Base-by-base conservation (phyloP, 768 basidiomycete genomes). In the Russula emetica region DNA sequence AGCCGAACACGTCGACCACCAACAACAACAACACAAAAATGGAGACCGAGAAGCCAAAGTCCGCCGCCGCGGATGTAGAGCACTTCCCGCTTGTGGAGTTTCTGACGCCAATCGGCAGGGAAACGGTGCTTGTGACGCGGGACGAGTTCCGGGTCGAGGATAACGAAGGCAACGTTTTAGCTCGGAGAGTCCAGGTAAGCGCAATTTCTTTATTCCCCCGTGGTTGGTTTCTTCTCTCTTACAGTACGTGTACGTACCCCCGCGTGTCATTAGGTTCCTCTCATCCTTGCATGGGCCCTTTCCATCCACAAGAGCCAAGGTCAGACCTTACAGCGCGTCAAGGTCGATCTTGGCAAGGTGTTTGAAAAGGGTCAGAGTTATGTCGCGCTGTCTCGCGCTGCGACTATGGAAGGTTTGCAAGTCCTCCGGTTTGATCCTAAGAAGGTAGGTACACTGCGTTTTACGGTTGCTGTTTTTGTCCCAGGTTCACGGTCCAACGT, bases 221-320 rank as follows among this genome's bases (percentile, higher is more conserved):
- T 45, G 26, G 30, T 20, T 42, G 28, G 24, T 3, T 30, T 14
- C 24, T 5, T 30, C 34, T n/a, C 38, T 32, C 50, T 63, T 34
- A 60, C n/a, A n/a, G n/a, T n/a, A n/a, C 28, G 20, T 7, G 50
- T n/a, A n/a, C n/a, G 44, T 22, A 10, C 26, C 14, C 6, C 18
- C 14, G 6, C 26, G 16, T 45, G 3, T 9, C 20, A n/a, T 24
- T 67, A 90, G 85, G 69, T 92, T 1, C 88, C 90, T 0, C 73
- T 95, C 5, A 88, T 91, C 55, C 80, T 87, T 0, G 85, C 87
- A 0, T 90, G 86, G 87, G 87, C 88, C 0, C 85, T 88, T 78
- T 83, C 83, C 2, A 89, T 91, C 61, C 88, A 90, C 75, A 91
- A 91, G 73, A 83, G 81, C 61, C 89, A 90, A 70, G 88, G 88